Evolutionary conservation across 2,329 filamentous ascomycete genomes (phyloP).

Genomic region (Fusarium annulatum): DNA sequence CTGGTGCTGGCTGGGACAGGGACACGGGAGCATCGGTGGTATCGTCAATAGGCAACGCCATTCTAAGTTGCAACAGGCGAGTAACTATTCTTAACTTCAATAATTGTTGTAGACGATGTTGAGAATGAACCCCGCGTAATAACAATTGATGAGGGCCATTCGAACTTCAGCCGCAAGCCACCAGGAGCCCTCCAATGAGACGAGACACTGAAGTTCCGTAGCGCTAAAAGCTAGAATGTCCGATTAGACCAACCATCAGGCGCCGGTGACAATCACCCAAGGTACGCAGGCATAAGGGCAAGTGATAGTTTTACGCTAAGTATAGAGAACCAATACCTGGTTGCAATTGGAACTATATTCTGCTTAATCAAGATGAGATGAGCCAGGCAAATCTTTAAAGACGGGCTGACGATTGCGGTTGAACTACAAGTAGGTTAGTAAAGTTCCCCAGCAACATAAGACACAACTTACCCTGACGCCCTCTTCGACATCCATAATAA

Average conservation of each 20-base stretch:
- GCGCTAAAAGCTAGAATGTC: neutral
- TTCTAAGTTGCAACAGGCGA: neutral
- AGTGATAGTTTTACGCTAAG: too few relatives aligned
- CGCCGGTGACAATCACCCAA: too few relatives aligned
- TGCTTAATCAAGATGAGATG: neutral
- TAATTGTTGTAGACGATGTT: too few relatives aligned
- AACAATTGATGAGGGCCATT: neutral
- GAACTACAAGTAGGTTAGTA: neutral
- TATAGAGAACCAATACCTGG: accelerated
- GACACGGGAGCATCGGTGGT: neutral
- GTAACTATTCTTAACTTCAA: too few relatives aligned
- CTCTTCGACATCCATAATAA: neutral
- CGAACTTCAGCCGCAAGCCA: neutral
- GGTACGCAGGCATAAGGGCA: too few relatives aligned
- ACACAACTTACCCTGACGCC: neutral
- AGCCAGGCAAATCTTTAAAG: neutral
- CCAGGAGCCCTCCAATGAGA: neutral
- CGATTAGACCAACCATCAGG: too few relatives aligned
- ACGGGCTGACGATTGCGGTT: neutral
- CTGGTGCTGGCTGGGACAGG: neutral
- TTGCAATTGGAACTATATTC: neutral
- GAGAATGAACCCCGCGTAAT: neutral
- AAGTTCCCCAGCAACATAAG: neutral
- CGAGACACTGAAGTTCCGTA: neutral
- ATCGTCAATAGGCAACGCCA: accelerated